Conservation (phyloP, 306 rosid genomes). For the Pachyrhizus erosus region DNA sequence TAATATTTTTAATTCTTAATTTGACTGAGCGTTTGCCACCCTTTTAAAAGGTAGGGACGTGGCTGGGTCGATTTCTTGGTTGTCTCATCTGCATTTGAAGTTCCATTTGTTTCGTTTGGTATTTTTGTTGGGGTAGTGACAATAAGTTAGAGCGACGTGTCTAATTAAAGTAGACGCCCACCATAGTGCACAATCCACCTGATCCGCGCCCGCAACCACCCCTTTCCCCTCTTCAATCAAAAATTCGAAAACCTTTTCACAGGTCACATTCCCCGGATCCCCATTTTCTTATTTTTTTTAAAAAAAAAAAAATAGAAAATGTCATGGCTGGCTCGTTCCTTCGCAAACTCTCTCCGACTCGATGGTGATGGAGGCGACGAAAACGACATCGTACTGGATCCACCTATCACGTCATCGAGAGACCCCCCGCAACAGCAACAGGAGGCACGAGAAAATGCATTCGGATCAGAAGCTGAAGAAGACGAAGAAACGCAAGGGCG, state of each 20-base stretch:
- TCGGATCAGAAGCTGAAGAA: constrained; percentile 46
- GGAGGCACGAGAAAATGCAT: constrained; percentile 25
- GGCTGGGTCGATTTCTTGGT: not conserved
- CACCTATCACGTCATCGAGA: constrained; percentile 46
- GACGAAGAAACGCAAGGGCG: constrained; percentile 57
- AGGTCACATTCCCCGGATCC: constrained; percentile 42
- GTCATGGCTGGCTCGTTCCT: constrained; percentile 93
- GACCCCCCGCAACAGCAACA: not conserved
- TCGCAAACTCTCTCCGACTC: constrained; percentile 73
- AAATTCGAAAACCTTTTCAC: constrained; percentile 34
- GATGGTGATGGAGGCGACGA: constrained; percentile 52
- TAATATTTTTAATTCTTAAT: not conserved
- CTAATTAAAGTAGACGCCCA: constrained; percentile 31
- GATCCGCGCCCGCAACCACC: constrained; percentile 20
- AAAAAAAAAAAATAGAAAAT: constrained; percentile 33
- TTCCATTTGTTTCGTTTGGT: not conserved
- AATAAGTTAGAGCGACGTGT: not conserved
- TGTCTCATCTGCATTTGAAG: not conserved
- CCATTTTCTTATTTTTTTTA: not conserved
- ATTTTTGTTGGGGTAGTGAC: not conserved
- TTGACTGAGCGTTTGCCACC: not conserved
- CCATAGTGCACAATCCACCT: constrained; percentile 22
- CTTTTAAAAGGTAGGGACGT: not conserved
- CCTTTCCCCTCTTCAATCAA: not conserved
- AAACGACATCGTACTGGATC: constrained; percentile 54